Evolutionary conservation across 2,329 filamentous ascomycete genomes (phyloP).

Genomic region (Talaromyces sp.): DNA sequence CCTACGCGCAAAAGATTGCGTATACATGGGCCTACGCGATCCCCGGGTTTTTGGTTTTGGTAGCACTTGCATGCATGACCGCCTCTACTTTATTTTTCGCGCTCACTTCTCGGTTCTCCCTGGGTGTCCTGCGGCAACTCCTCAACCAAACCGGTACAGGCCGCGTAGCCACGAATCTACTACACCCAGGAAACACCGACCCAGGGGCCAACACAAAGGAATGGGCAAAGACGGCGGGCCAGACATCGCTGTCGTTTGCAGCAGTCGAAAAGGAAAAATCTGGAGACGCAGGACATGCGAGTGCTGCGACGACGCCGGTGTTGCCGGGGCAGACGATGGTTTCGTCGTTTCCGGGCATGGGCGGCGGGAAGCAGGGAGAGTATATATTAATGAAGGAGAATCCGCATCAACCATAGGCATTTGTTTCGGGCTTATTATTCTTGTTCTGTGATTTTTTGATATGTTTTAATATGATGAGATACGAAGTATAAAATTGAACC

Average conservation of each 20-base stretch:
- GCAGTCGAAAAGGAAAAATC: neutral
- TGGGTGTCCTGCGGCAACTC: neutral
- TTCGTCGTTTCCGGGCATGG: neutral
- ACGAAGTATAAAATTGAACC: no score
- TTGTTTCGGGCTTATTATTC: neutral
- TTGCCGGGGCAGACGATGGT: neutral
- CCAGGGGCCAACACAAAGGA: neutral
- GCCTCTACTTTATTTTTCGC: neutral
- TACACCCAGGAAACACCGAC: neutral
- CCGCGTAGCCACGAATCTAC: neutral
- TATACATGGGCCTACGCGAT: neutral
- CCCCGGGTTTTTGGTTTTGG: neutral
- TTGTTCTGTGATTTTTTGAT: neutral
- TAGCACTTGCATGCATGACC: neutral
- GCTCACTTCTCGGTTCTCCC: neutral
- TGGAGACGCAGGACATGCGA: neutral
- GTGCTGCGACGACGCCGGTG: neutral
- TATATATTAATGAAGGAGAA: neutral
- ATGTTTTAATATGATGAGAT: no score
- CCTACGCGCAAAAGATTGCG: neutral
- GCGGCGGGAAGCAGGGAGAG: neutral
- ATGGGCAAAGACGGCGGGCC: neutral
- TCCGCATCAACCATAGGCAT: neutral
- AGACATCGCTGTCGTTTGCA: neutral
- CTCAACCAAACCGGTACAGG: slow-evolving; percentile 1